Conservation (phyloP, 345 rosid genomes). For the Orychophragmus violaceus region DNA sequence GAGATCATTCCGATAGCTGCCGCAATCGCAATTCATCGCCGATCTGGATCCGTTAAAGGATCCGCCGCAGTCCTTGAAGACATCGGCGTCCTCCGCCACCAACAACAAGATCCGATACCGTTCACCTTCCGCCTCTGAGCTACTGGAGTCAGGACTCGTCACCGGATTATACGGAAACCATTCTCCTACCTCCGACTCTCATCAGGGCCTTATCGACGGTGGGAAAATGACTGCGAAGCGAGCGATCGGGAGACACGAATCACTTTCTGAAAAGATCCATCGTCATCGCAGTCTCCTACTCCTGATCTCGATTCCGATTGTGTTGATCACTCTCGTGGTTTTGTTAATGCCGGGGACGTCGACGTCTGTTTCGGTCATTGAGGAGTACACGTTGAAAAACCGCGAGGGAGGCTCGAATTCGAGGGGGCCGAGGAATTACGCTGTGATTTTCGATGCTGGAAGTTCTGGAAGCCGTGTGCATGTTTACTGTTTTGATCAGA, state of each 20-base stretch:
- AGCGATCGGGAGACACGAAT: constrained; percentile 39
- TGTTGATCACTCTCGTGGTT: constrained; percentile 54
- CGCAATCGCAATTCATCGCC: constrained; percentile 2
- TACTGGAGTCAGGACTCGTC: constrained; percentile 36
- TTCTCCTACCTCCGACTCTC: constrained; percentile 33
- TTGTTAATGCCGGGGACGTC: constrained; percentile 56
- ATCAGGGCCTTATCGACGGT: constrained; percentile 26
- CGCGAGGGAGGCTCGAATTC: constrained; percentile 38
- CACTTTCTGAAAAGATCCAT: constrained; percentile 72
- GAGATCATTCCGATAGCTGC: neutral
- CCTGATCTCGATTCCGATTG: constrained; percentile 58
- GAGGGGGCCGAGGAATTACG: constrained; percentile 57
- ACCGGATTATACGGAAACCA: constrained; percentile 19
- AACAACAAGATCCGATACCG: constrained; percentile 90
- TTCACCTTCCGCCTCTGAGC: constrained; percentile 60
- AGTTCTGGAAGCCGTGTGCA: constrained; percentile 99
- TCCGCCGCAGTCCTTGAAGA: constrained; percentile 53
- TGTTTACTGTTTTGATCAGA: constrained; percentile 81
- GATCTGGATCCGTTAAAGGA: constrained; percentile 82
- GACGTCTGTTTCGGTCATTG: constrained; percentile 35
- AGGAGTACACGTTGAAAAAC: constrained; percentile 34
- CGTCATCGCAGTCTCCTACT: constrained; percentile 54
- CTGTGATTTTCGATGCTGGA: constrained; percentile 92
- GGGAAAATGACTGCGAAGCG: constrained; percentile 59
- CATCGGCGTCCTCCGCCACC: constrained; percentile 39